phyloP scores from a whole-genome alignment of 169 alveolate species.

The Eimeria sp. region DNA sequence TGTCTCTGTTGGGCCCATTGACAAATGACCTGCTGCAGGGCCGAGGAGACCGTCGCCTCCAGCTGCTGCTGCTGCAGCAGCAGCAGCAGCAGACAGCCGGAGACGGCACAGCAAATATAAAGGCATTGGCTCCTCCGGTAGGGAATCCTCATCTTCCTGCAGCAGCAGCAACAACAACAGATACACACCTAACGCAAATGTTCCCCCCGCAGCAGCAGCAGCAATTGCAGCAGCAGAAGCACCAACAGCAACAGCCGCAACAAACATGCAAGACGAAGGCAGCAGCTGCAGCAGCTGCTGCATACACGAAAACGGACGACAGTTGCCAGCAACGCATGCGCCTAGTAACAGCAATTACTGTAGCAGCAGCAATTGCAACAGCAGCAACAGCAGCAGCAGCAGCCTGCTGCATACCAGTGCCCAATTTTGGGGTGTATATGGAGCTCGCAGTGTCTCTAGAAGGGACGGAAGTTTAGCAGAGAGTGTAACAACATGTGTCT shows the following conservation, averaged over 20 bases:
- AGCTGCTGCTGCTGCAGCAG: conserved; percentile 63
- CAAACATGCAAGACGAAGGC: neutral
- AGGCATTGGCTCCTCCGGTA: conserved; percentile 59
- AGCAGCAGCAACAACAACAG: neutral
- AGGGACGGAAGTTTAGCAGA: conserved; percentile 49
- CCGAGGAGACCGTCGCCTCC: conserved; percentile 21
- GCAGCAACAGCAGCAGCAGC: no score
- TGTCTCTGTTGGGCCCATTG: conserved; percentile 40
- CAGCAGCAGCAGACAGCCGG: conserved; percentile 47
- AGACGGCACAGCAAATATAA: conserved; percentile 32
- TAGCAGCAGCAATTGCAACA: no score
- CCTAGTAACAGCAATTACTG: no score
- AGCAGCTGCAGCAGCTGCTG: no score
- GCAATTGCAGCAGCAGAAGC: conserved; percentile 33
- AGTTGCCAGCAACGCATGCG: no score
- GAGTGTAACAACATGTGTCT: conserved; percentile 33
- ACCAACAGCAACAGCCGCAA: conserved; percentile 49
- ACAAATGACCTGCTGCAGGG: conserved; percentile 29
- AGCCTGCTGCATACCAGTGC: conserved; percentile 12
- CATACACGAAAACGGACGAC: no score
- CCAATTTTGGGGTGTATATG: conserved; percentile 14
- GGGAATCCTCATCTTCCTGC: conserved; percentile 34
- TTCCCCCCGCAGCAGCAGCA: conserved; percentile 16
- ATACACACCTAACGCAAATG: no score
- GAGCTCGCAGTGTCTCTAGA: conserved; percentile 15